Evolutionary conservation across 345 rosid genomes (phyloP).

Genomic region (Anacardium occidentale): DNA sequence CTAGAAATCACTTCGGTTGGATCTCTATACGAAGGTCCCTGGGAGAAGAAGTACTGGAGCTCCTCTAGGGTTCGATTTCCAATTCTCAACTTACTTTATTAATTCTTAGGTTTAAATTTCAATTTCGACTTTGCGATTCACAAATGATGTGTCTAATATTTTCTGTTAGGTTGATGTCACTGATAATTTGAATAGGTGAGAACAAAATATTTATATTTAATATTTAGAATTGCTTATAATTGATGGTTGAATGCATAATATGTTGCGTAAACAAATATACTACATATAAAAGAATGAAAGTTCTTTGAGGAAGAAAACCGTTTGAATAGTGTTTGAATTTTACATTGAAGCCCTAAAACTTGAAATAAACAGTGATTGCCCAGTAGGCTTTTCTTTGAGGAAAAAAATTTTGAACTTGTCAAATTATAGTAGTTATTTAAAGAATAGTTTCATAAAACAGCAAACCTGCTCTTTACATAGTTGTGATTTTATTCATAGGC

Average conservation of each 20-base stretch:
- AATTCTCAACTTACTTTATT: not conserved
- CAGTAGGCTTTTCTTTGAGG: not conserved
- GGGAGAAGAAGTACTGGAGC: constrained; percentile 97
- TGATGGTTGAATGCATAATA: not conserved
- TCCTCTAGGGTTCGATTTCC: constrained; percentile 75
- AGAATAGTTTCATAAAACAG: not conserved
- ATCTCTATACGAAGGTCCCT: constrained; percentile 62
- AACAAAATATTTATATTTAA: not conserved
- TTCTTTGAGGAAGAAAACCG: not conserved
- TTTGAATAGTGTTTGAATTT: not conserved
- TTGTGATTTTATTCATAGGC: not conserved
- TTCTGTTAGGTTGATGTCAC: not conserved
- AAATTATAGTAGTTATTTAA: too few species aligned
- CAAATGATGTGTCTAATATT: not conserved
- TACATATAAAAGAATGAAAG: not conserved
- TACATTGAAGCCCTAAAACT: not conserved
- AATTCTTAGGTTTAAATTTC: not conserved
- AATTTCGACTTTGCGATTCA: not conserved
- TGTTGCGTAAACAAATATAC: not conserved
- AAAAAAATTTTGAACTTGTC: too few species aligned
- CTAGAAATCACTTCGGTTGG: constrained; percentile 79
- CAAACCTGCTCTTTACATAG: not conserved
- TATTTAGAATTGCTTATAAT: not conserved
- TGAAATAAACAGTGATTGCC: not conserved
- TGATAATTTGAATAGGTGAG: not conserved